Evolutionary conservation across 2,329 filamentous ascomycete genomes (phyloP), one percentile per base, ranked within the genome.

Genomic region (Capronia americana): DNA sequence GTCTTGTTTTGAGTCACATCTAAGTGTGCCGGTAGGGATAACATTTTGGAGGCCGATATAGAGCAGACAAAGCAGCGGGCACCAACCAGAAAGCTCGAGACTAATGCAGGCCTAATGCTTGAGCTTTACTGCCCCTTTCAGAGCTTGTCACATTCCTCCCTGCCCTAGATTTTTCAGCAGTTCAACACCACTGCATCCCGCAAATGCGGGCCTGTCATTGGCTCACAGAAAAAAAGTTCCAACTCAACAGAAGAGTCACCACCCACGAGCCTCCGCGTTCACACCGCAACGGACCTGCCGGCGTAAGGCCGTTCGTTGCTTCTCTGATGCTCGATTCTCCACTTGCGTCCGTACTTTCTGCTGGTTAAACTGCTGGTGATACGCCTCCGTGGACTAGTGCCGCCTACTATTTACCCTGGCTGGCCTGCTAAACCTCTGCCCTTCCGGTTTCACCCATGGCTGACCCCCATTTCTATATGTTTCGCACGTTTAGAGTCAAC

Each of bases 371-470:
- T 20, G 32, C 63, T 60, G 59, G 63, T 66, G 55, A 64, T 60
- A 57, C 55, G 57, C 54, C 44, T 14, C 48, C 55, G 58, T 34
- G 32, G n/a, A 38, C 48, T 61, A 61, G 58, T 61, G 34, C 20
- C 28, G 59, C 65, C 61, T 63, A 62, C 59, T 63, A 34, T 68
- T 55, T 20, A 44, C 66, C 66, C 38, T 65, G 46, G 30, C 30
- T n/a, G 50, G 30, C 58, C 54, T 41, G n/a, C 32, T 32, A 57
- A 48, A 5, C 32, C 24, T 48, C 57, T 56, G 60, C 32, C 20
- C 62, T 58, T 62, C 66, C 66, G 66, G 66, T 68, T 68, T 68
- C 57, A 64, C 66, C 66, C 66, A 66, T 66, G 61, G 51, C 32
- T 63, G 60, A 66, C 66, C 24, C 48, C 44, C 51, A 34, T 62